Percentiles rank a stretch among this genome's conserved stretches.
phyloP scores from a whole-genome alignment of 2,329 filamentous ascomycete species.

The Septoria petroselini region DNA sequence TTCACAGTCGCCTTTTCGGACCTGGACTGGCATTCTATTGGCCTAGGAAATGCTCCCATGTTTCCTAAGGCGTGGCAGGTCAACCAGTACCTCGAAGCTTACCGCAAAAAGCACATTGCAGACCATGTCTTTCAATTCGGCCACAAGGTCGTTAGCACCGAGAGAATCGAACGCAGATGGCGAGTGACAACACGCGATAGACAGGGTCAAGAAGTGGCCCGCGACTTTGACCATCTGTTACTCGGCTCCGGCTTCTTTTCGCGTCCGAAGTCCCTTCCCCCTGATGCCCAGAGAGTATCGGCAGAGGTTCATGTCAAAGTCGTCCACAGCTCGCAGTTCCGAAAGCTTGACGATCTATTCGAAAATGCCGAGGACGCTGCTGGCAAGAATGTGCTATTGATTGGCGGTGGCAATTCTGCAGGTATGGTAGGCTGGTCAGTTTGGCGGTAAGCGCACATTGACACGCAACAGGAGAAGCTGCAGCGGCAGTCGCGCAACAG shows the following conservation, averaged over 20 bases:
- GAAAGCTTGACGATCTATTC: constrained; percentile 48
- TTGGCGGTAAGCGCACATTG: no score
- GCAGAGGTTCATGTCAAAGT: constrained; percentile 41
- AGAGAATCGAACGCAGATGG: constrained; percentile 22
- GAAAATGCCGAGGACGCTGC: constrained; percentile 13
- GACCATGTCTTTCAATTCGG: constrained; percentile 49
- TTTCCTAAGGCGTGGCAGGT: constrained; percentile 77
- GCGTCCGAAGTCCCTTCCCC: constrained; percentile 55
- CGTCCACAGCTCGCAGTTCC: constrained; percentile 67
- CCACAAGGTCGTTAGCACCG: constrained; percentile 24
- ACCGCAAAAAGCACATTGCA: constrained; percentile 57
- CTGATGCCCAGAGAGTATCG: constrained; percentile 39
- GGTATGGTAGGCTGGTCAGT: background rate
- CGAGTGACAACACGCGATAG: constrained; percentile 23
- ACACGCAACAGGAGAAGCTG: constrained; percentile 72
- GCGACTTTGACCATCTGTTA: constrained; percentile 66
- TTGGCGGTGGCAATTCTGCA: constrained; percentile 80
- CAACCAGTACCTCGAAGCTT: constrained; percentile 67
- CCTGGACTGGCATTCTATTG: constrained; percentile 61
- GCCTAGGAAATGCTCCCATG: constrained; percentile 51
- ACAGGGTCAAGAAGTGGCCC: constrained; percentile 20
- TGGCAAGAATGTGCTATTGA: constrained; percentile 64
- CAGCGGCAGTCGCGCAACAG: constrained; percentile 67
- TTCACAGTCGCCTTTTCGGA: constrained; percentile 67
- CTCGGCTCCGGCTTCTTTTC: constrained; percentile 77